A percentile compares a stretch with the other conserved stretches of the same genome.
These are phyloP conservation scores for Bipolaris oryzae DNA, from an alignment of 2,329 filamentous ascomycete species.

Conservation along the genomic window DNA sequence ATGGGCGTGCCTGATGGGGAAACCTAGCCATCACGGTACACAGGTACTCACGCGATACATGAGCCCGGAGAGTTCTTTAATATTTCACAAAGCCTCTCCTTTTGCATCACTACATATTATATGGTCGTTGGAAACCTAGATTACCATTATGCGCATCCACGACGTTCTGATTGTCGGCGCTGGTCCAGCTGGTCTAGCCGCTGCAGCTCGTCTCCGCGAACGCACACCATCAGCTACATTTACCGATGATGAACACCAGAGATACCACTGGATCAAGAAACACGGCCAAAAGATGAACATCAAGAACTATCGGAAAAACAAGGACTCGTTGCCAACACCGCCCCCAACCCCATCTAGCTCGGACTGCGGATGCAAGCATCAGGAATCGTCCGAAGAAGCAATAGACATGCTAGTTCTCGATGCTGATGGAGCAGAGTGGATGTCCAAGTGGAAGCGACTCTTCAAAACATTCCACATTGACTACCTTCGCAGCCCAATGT, in stretches of 20 bases:
- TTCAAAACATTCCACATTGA: slow-evolving; percentile 73
- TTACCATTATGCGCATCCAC: slow-evolving; percentile 48
- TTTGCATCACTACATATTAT: background rate
- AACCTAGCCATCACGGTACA: slow-evolving; percentile 32
- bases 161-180: slow-evolving; percentile 75
- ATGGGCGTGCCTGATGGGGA: slow-evolving; percentile 21
- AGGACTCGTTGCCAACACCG: slow-evolving; percentile 34
- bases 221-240: slow-evolving; percentile 78
- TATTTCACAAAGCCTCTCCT: background rate
- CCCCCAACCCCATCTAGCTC: slow-evolving; percentile 30
- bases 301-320: slow-evolving; percentile 58
- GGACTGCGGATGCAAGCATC: slow-evolving; percentile 22
- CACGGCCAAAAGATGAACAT: slow-evolving; percentile 65
- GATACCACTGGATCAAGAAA: slow-evolving; percentile 78
- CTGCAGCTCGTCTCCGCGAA: slow-evolving; percentile 74
- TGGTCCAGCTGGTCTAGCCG: slow-evolving; percentile 75
- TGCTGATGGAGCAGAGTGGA: slow-evolving; percentile 67
- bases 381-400: slow-evolving; percentile 6
- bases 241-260: slow-evolving; percentile 79
- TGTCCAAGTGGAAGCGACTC: slow-evolving; percentile 71
- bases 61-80: background rate
- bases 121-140: background rate
- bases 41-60: slow-evolving; percentile 3
- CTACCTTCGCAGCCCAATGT: slow-evolving; percentile 78
- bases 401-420: slow-evolving; percentile 66